Base-by-base conservation (phyloP, 108 stramenopile genomes). In the Pseudonitzschia delicatissima region DNA sequence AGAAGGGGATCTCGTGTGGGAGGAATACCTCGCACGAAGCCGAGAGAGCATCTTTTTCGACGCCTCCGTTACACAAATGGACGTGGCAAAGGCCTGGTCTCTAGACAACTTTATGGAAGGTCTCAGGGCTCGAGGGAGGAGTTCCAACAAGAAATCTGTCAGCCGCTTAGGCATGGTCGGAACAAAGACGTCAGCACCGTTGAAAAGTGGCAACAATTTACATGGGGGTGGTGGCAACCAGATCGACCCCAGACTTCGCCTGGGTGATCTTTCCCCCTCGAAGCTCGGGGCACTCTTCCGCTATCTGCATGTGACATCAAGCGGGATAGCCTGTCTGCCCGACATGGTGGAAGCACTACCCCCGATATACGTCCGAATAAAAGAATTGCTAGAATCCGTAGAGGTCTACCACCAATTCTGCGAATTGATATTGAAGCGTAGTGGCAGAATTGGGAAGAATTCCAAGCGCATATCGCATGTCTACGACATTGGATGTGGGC, bases 401-500 rank as follows among this genome's bases (percentile, higher is more conserved):
- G 51, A 53, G 29, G 51, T 53, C 0, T 53, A 53, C 23, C 27
- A 13, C 51, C 51, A 53, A 4, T 20, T 53, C 13, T 20, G 23
- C 9, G 7, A 27, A 12, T 7, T 23, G 26, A 49, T 53, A 27
- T 26, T 53, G 28, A 53, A 53, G 13, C 51, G 51, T 27, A 53
- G 51, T 23, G 27, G 25, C 26, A 5, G 27, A 53, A 6, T 27
- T 4, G 51, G 51, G 2, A 20, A 15, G 26, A 53, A 53, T 5
- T 4, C 51, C 25, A 53, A 53, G 29, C 28, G 51, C 23, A 27
- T 53, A 26, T 13, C 51, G 5, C 51, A 26, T 13, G 51, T 53
- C 29, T 53, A 53, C 29, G 51, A 53, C 29, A 27, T 53, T 32
- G 51, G 51, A 5, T 53, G 51, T 27, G 51, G 51, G 51, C 51